Evolutionary conservation across 148 eudicot species (phyloP).

Genomic region (Rhododendron ovatum): DNA sequence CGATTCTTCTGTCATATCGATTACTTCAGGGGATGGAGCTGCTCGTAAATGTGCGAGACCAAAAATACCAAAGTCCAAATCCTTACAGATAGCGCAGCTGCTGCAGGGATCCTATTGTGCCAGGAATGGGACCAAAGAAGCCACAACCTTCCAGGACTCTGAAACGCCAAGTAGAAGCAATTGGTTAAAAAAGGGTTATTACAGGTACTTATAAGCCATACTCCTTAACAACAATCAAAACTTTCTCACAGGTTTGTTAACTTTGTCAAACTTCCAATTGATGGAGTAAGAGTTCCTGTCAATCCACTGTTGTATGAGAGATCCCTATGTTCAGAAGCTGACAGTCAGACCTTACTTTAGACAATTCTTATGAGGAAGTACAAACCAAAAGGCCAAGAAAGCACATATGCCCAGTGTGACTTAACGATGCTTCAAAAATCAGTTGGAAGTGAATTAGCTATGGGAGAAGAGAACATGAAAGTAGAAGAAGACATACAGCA

Average conservation of each 20-base stretch:
- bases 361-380: background rate
- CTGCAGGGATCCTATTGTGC: conserved; percentile 53
- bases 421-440: background rate
- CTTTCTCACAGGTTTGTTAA: conserved; percentile 60
- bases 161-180: conserved; percentile 16
- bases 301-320: conserved; percentile 70
- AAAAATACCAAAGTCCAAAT: conserved; percentile 9
- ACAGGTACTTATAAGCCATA: background rate
- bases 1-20: background rate
- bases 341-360: background rate
- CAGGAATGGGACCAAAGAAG: conserved; percentile 67
- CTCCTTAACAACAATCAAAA: background rate
- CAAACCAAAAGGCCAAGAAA: background rate
- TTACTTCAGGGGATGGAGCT: background rate
- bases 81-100: conserved; percentile 61
- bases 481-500: conserved; percentile 41
- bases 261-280: conserved; percentile 51
- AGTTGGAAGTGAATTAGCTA: background rate
- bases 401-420: background rate
- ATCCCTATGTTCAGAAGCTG: conserved; percentile 40
- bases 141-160: conserved; percentile 72
- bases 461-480: background rate
- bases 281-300: conserved; percentile 56
- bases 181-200: background rate
- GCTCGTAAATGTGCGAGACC: background rate